These are phyloP conservation scores for Hortaea werneckii DNA, from an alignment of 2,329 filamentous ascomycete species.

Conservation along the genomic window DNA sequence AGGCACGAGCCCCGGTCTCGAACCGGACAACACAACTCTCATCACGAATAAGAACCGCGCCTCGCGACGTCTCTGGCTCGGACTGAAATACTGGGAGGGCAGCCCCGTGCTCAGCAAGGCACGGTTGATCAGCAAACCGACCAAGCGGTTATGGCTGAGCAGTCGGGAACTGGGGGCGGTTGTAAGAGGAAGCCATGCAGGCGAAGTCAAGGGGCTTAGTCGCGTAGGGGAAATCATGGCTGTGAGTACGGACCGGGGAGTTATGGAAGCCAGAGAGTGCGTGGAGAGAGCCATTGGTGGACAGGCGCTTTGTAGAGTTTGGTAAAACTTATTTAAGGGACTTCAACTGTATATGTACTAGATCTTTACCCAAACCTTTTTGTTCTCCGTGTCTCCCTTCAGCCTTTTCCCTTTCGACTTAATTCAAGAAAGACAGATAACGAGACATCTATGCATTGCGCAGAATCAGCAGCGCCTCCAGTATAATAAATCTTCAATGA, in stretches of 20 bases:
- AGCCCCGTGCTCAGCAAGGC: conserved; percentile 65
- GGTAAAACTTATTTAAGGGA: conserved; percentile 20
- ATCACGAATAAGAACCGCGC: conserved; percentile 52
- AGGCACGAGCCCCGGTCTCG: neutral
- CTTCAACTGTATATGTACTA: too few relatives aligned
- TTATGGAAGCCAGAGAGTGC: conserved; percentile 75
- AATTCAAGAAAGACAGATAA: too few relatives aligned
- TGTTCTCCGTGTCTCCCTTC: too few relatives aligned
- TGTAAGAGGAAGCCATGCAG: conserved; percentile 55
- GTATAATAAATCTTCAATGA: too few relatives aligned
- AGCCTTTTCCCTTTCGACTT: too few relatives aligned
- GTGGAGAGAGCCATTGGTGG: conserved; percentile 74
- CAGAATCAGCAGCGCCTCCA: too few relatives aligned
- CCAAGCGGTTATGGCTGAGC: conserved; percentile 57
- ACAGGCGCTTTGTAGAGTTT: conserved; percentile 61
- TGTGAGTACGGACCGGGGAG: conserved; percentile 63
- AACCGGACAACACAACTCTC: conserved; percentile 15
- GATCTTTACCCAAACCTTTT: too few relatives aligned
- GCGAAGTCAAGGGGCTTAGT: conserved; percentile 60
- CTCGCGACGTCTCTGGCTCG: conserved; percentile 70
- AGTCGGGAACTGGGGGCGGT: conserved; percentile 53
- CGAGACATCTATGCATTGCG: too few relatives aligned
- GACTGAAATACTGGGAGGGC: conserved; percentile 81
- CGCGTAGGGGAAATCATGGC: conserved; percentile 75
- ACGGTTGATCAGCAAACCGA: conserved; percentile 61